Evolutionary conservation across 2,329 filamentous ascomycete species (phyloP).

Genomic region (Bertia moriformis): DNA sequence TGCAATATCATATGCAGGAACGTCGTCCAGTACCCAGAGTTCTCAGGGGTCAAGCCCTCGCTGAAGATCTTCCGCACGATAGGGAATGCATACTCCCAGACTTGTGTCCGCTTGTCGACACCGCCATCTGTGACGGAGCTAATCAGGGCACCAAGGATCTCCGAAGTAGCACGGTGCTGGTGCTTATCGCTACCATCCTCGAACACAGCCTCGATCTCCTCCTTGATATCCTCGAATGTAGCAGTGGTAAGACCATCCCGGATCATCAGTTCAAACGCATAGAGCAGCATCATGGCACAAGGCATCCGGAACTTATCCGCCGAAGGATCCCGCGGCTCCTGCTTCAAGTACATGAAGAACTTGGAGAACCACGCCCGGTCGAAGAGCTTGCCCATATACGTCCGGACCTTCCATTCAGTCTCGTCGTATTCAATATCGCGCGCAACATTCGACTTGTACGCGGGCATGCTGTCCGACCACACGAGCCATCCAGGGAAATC

Average conservation of each 20-base stretch:
- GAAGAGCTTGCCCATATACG: constrained; percentile 67
- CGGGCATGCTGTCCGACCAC: constrained; percentile 79
- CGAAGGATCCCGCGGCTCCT: constrained; percentile 72
- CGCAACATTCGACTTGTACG: constrained; percentile 56
- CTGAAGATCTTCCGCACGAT: constrained; percentile 73
- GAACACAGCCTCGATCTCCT: constrained; percentile 63
- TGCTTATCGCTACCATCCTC: constrained; percentile 94
- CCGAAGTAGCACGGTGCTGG: constrained; percentile 86
- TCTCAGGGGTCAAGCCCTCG: constrained; percentile 89
- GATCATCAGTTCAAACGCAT: constrained; percentile 80
- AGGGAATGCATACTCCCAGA: constrained; percentile 85
- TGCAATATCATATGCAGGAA: constrained; percentile 83
- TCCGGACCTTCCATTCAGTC: constrained; percentile 57
- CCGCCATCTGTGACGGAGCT: constrained; percentile 68
- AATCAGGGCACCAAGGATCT: constrained; percentile 78
- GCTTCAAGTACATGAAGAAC: constrained; percentile 87
- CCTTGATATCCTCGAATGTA: constrained; percentile 77
- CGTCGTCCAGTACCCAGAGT: constrained; percentile 84
- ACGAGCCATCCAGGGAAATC: constrained; percentile 94
- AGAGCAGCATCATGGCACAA: constrained; percentile 73
- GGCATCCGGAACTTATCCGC: constrained; percentile 82
- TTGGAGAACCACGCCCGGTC: constrained; percentile 74
- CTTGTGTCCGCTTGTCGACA: constrained; percentile 54
- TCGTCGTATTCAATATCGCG: constrained; percentile 65
- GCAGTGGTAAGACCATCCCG: constrained; percentile 56